A percentile compares a stretch with the other conserved stretches of the same genome.
Evolutionary conservation across 768 basidiomycete genomes (phyloP).

Genomic region (Tricholomella constricta): DNA sequence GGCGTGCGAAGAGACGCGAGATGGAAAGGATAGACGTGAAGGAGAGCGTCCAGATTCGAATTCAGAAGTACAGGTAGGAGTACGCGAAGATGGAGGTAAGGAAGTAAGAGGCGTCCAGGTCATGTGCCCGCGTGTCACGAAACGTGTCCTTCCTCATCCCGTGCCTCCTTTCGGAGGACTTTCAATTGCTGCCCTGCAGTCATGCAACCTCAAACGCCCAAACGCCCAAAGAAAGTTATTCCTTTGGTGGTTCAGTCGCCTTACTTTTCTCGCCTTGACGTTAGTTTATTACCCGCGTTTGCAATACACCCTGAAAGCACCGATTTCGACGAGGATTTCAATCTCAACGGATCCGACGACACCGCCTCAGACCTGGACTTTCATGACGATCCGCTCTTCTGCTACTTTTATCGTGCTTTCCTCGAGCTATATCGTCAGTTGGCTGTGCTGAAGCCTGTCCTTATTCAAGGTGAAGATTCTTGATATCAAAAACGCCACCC

Average conservation of each 20-base stretch:
- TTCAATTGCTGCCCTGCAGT: too few relatives aligned
- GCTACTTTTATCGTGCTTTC: conserved; percentile 27
- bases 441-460: conserved; percentile 31
- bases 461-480: conserved; percentile 40
- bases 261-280: conserved; percentile 6
- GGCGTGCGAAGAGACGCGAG: too few relatives aligned
- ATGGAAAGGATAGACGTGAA: too few relatives aligned
- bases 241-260: background rate
- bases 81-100: too few relatives aligned
- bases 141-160: too few relatives aligned
- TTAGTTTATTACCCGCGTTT: background rate
- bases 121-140: too few relatives aligned
- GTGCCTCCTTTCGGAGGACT: too few relatives aligned
- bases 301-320: background rate
- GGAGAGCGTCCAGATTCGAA: too few relatives aligned
- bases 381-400: conserved; percentile 26
- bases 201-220: background rate
- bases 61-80: too few relatives aligned
- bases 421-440: conserved; percentile 25
- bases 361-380: background rate
- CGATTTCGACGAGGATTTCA: background rate
- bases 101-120: too few relatives aligned
- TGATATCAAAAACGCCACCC: background rate
- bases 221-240: background rate
- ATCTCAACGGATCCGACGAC: background rate